Conservation (phyloP, 2,329 filamentous ascomycete genomes). For the Apiospora kogelbergensis region DNA sequence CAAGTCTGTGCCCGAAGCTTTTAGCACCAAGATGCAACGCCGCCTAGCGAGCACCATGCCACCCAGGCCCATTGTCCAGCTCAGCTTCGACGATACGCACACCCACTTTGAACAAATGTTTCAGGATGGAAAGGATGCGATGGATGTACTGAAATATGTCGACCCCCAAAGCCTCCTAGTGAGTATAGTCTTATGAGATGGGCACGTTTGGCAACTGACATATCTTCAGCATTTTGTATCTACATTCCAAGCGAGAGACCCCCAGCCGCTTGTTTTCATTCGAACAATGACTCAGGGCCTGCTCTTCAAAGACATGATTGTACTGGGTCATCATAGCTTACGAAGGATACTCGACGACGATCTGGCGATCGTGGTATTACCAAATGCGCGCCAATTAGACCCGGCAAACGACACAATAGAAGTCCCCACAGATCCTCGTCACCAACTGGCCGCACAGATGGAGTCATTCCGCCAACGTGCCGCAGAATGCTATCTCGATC, state of each 20-base stretch:
- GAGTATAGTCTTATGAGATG: slow-evolving; percentile 27
- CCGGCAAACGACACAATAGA: slow-evolving; percentile 76
- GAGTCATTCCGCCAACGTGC: slow-evolving; percentile 64
- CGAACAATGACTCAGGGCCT: slow-evolving; percentile 77
- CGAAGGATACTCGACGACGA: slow-evolving; percentile 79
- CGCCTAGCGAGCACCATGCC: slow-evolving; percentile 91
- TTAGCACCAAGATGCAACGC: slow-evolving; percentile 89
- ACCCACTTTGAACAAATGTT: slow-evolving; percentile 69
- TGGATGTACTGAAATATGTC: slow-evolving; percentile 65
- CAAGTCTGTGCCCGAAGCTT: slow-evolving; percentile 70
- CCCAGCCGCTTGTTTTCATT: slow-evolving; percentile 81
- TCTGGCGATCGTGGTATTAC: slow-evolving; percentile 74
- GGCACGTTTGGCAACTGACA: slow-evolving; percentile 15
- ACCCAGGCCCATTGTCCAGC: slow-evolving; percentile 81
- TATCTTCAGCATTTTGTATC: slow-evolving; percentile 65
- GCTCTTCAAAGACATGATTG: slow-evolving; percentile 70
- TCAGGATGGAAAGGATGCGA: slow-evolving; percentile 68
- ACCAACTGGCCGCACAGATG: slow-evolving; percentile 71
- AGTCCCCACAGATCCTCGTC: slow-evolving; percentile 69
- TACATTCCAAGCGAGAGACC: slow-evolving; percentile 74
- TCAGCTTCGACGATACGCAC: slow-evolving; percentile 71
- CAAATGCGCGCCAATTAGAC: slow-evolving; percentile 69
- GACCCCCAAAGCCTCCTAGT: slow-evolving; percentile 72
- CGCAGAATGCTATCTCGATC: slow-evolving; percentile 74
- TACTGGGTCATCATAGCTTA: slow-evolving; percentile 67